Evolutionary conservation across 148 eudicot species (phyloP).

Genomic region (Camellia lanceoleosa): DNA sequence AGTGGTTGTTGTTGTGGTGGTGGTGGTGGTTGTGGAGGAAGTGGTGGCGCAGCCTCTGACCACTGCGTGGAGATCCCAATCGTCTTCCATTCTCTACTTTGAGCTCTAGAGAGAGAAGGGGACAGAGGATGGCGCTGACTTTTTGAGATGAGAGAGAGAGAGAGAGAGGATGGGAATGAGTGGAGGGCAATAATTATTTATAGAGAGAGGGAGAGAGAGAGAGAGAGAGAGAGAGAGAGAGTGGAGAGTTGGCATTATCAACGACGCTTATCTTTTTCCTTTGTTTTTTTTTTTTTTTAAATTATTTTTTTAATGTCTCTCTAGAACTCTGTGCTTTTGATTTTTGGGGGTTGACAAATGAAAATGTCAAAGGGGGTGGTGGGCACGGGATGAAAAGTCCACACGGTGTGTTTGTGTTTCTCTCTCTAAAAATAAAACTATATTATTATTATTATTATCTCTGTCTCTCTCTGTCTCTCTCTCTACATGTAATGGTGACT

Average conservation of each 20-base stretch:
- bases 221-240: background rate
- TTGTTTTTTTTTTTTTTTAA: background rate
- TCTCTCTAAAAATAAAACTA: slow-evolving; percentile 3
- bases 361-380: slow-evolving; percentile 28
- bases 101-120: background rate
- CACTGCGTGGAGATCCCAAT: slow-evolving; percentile 87
- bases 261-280: background rate
- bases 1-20: background rate
- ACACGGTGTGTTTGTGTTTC: slow-evolving; percentile 22
- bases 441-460: too few relatives aligned
- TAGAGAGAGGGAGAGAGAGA: background rate
- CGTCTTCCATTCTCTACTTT: slow-evolving; percentile 45
- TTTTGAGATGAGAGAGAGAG: background rate
- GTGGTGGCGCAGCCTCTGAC: slow-evolving; percentile 60
- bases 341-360: slow-evolving; percentile 25
- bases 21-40: slow-evolving; percentile 36
- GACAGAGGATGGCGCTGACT: background rate
- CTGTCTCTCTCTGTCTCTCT: background rate
- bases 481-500: slow-evolving; percentile 15
- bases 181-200: background rate
- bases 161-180: slow-evolving; percentile 5
- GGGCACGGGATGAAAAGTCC: slow-evolving; percentile 15
- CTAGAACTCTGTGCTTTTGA: background rate
- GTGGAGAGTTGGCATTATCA: background rate
- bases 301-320: background rate